Evolutionary conservation across 768 basidiomycete species (phyloP), one percentile per base, ranked within the genome.

Genomic region (Boletus edulis): DNA sequence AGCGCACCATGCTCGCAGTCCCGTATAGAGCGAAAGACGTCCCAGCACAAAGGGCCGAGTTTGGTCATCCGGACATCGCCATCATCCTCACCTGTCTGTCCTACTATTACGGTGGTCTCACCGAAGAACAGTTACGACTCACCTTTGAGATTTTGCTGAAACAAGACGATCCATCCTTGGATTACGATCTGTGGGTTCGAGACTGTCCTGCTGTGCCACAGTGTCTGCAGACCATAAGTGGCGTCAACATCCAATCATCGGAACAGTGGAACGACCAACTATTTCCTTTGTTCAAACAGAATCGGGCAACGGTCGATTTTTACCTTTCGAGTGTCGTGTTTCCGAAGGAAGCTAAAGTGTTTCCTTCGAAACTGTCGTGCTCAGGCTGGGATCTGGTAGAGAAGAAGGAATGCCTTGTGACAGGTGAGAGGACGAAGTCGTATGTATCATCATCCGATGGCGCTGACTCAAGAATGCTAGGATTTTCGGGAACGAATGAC

Each of bases 401-500:
- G n/a, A 67, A 58, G 47, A 57, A 49, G 9, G 39, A 17, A 0
- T 54, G 56, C 10, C 5, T n/a, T n/a, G n/a, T n/a, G n/a, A n/a
- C n/a, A n/a, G n/a, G n/a, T n/a, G n/a, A n/a, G n/a, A n/a, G n/a
- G n/a, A n/a, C n/a, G n/a, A n/a, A n/a, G n/a, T n/a, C n/a, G n/a
- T n/a, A n/a, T n/a, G n/a, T n/a, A n/a, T n/a, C n/a, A n/a, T n/a
- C n/a, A n/a, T n/a, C n/a, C n/a, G n/a, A n/a, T n/a, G n/a, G n/a
- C n/a, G n/a, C 17, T 29, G 20, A 4, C 37, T 58, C 12, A 45
- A 40, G 10, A 9, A 4, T 24, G 1, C 18, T 59, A 55, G 73
- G 74, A 8, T 75, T 75, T 54, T 76, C 74, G 22, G 74, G 76
- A 0, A 75, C 74, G 3, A 76, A 75, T 9, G 74, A 76, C 35